Percentiles rank a stretch among this genome's conserved stretches.
These are phyloP conservation scores for Ilex aquifolium DNA, from an alignment of 257 asterid genomes.

Conservation along the genomic window DNA sequence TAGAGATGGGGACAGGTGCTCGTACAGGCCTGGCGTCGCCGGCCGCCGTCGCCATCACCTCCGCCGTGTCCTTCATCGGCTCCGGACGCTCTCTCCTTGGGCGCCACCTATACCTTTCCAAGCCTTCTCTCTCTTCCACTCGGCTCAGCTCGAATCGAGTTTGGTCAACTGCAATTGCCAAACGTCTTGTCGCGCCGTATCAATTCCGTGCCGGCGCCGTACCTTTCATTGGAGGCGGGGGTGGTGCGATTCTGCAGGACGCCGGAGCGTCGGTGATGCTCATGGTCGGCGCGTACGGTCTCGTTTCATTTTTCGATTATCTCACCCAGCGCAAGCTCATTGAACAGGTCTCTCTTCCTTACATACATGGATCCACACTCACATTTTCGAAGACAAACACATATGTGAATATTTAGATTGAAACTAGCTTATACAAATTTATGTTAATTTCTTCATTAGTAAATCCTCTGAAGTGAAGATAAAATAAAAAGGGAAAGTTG, in stretches of 20 bases:
- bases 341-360: constrained; percentile 50
- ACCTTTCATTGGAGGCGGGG: constrained; percentile 17
- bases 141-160: neutral
- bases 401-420: neutral
- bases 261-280: constrained; percentile 71
- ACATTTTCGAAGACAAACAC: too few species aligned
- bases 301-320: constrained; percentile 64
- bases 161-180: neutral
- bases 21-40: constrained; percentile 24
- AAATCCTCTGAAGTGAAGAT: too few species aligned
- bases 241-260: constrained; percentile 41
- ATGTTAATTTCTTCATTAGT: too few species aligned
- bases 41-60: constrained; percentile 11
- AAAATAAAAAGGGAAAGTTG: too few species aligned
- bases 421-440: too few species aligned
- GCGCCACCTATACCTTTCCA: constrained; percentile 11
- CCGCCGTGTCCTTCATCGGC: constrained; percentile 18
- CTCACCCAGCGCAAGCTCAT: constrained; percentile 63
- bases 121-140: constrained; percentile 4
- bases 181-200: constrained; percentile 10
- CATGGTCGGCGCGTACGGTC: constrained; percentile 68
- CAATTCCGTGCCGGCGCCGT: constrained; percentile 18
- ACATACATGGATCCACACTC: neutral
- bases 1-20: constrained; percentile 20
- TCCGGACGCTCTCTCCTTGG: constrained; percentile 5